phyloP scores from a whole-genome alignment of 2,329 filamentous ascomycete genomes.

The Arthrobotrys sphaeroides region DNA sequence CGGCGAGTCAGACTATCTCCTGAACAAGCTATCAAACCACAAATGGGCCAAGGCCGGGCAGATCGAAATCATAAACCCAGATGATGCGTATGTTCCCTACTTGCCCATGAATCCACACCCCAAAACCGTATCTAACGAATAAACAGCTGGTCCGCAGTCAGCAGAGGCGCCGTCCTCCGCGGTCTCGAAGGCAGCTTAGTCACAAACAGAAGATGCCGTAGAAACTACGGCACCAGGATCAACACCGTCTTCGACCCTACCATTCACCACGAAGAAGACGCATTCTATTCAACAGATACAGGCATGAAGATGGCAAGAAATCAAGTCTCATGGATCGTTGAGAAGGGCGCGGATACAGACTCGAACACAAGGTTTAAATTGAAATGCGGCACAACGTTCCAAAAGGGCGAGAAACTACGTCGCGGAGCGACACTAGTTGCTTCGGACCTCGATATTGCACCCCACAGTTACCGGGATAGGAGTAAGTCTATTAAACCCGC shows the following conservation, averaged over 20 bases:
- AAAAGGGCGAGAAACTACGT: conserved; percentile 51
- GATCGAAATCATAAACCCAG: conserved; percentile 51
- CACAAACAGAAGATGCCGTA: conserved; percentile 45
- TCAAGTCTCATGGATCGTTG: conserved; percentile 52
- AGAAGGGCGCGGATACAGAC: conserved; percentile 48
- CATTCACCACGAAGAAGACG: conserved; percentile 51
- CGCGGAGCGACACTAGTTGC: conserved; percentile 49
- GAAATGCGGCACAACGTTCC: conserved; percentile 52
- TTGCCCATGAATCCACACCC: no score
- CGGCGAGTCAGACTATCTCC: conserved; percentile 50
- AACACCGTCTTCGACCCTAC: conserved; percentile 48
- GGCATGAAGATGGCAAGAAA: conserved; percentile 53
- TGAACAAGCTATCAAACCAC: conserved; percentile 13
- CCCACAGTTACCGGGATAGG: conserved; percentile 46
- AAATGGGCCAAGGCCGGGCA: conserved; percentile 23
- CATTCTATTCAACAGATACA: conserved; percentile 49
- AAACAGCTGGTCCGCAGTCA: conserved; percentile 48
- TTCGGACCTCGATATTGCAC: conserved; percentile 42
- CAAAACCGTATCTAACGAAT: background rate
- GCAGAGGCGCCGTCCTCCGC: conserved; percentile 46
- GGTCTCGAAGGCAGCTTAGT: conserved; percentile 45
- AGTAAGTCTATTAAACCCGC: conserved; percentile 19
- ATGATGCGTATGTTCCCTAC: conserved; percentile 43
- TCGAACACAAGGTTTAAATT: conserved; percentile 47
- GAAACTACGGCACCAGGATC: conserved; percentile 50